These are phyloP conservation scores for Mercurialis annua DNA, from an alignment of 345 rosid species.

Conservation along the genomic window DNA sequence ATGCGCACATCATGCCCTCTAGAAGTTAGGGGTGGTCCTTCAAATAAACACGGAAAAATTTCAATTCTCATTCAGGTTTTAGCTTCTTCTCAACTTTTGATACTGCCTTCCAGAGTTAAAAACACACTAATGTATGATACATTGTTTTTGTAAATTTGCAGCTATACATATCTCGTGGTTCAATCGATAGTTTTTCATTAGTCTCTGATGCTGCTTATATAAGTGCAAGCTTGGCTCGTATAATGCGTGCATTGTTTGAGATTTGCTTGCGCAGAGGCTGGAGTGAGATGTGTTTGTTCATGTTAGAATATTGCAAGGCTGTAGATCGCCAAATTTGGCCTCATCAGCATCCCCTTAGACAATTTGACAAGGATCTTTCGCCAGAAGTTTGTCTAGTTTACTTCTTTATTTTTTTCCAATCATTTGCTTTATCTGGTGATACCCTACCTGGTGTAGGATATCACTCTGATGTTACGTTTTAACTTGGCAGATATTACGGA, in stretches of 20 bases:
- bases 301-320: conserved; percentile 97
- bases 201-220: conserved; percentile 95
- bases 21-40: conserved; percentile 87
- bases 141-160: conserved; percentile 40
- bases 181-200: conserved; percentile 84
- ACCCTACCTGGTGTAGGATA: conserved; percentile 14
- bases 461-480: conserved; percentile 23
- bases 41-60: conserved; percentile 93
- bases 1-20: conserved; percentile 77
- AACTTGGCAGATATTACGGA: conserved; percentile 63
- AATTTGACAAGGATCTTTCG: conserved; percentile 81
- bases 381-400: conserved; percentile 55
- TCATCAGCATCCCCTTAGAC: conserved; percentile 91
- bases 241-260: conserved; percentile 92
- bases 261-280: conserved; percentile 89
- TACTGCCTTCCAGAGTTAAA: conserved; percentile 20
- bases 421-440: too few relatives aligned
- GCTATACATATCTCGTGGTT: conserved; percentile 94
- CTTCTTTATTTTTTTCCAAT: conserved; percentile 9
- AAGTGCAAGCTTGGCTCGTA: conserved; percentile 98
- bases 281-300: conserved; percentile 86
- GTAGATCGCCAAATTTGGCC: conserved; percentile 99
- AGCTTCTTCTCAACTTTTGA: conserved; percentile 14
- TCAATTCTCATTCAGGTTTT: conserved; percentile 93
- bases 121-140: conserved; percentile 23